A percentile compares a stretch with the other conserved stretches of the same genome.
Evolutionary conservation across 108 stramenopile species (phyloP).

Genomic region (Ochromonas danica): DNA sequence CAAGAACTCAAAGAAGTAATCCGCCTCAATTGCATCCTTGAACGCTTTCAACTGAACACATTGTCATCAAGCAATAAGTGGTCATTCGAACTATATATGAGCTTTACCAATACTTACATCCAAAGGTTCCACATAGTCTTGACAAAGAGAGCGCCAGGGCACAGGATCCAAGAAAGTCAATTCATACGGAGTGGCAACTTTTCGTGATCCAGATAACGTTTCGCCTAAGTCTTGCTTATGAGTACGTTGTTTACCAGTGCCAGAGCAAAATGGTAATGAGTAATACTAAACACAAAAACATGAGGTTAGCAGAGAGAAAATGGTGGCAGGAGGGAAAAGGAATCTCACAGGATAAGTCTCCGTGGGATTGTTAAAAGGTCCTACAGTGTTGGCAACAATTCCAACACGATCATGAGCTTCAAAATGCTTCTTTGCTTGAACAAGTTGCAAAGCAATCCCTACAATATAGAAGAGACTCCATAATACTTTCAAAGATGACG

Average conservation of each 20-base stretch:
- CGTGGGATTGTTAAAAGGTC: constrained; percentile 96
- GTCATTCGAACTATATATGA: background rate
- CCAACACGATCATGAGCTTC: constrained; percentile 12
- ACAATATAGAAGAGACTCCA: too few relatives aligned
- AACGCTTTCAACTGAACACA: constrained; percentile 32
- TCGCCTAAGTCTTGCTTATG: constrained; percentile 72
- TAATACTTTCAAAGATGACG: too few relatives aligned
- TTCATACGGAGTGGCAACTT: constrained; percentile 83
- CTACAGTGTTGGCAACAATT: constrained; percentile 49
- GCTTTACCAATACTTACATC: constrained; percentile 46
- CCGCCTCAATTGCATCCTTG: constrained; percentile 49
- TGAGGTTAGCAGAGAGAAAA: too few relatives aligned
- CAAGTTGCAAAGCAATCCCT: too few relatives aligned
- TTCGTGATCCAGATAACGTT: constrained; percentile 85
- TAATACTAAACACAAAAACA: constrained; percentile 74
- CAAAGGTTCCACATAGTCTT: constrained; percentile 57
- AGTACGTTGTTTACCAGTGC: constrained; percentile 10
- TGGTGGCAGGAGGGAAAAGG: too few relatives aligned
- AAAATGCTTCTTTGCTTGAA: too few relatives aligned
- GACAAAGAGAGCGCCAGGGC: constrained; percentile 78
- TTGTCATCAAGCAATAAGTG: background rate
- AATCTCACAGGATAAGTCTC: constrained; percentile 80
- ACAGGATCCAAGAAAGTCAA: constrained; percentile 72
- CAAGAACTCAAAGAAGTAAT: constrained; percentile 96
- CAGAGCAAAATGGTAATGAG: constrained; percentile 84